phyloP scores from a whole-genome alignment of 1,284 basidiomycete genomes.

The Cryptococcus sp. region DNA sequence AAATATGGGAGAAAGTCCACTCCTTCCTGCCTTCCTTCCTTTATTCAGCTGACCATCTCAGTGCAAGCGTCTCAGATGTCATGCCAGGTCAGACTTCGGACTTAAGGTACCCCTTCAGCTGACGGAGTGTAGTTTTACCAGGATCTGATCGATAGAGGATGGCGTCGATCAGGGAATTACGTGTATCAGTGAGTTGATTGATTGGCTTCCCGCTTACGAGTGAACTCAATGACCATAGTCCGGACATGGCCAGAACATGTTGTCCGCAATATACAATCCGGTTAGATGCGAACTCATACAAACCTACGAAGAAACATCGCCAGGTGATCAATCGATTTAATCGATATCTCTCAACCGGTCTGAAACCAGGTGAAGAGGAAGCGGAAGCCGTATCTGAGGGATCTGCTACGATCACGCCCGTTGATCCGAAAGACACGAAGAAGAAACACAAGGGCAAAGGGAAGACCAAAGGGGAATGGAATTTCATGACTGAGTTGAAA shows the following conservation, averaged over 20 bases:
- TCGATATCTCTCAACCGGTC: conserved; percentile 26
- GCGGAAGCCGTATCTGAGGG: conserved; percentile 6
- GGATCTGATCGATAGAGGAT: conserved; percentile 74
- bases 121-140: conserved; percentile 48
- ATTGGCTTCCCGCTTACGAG: background rate
- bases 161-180: conserved; percentile 78
- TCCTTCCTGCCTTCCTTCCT: no score
- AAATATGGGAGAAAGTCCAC: conserved; percentile 47
- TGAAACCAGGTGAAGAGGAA: background rate
- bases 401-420: background rate
- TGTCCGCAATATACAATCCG: conserved; percentile 92
- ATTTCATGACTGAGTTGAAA: conserved; percentile 30
- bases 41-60: background rate
- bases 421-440: conserved; percentile 7
- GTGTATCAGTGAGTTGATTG: conserved; percentile 49
- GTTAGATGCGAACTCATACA: conserved; percentile 70
- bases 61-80: conserved; percentile 31
- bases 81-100: conserved; percentile 22
- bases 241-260: conserved; percentile 73
- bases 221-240: conserved; percentile 54
- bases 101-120: no score
- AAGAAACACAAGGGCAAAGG: conserved; percentile 29
- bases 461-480: conserved; percentile 20
- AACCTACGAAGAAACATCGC: conserved; percentile 70
- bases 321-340: conserved; percentile 72